These are phyloP conservation scores for Glycyrrhiza uralensis DNA, from an alignment of 306 rosid species.

Conservation along the genomic window DNA sequence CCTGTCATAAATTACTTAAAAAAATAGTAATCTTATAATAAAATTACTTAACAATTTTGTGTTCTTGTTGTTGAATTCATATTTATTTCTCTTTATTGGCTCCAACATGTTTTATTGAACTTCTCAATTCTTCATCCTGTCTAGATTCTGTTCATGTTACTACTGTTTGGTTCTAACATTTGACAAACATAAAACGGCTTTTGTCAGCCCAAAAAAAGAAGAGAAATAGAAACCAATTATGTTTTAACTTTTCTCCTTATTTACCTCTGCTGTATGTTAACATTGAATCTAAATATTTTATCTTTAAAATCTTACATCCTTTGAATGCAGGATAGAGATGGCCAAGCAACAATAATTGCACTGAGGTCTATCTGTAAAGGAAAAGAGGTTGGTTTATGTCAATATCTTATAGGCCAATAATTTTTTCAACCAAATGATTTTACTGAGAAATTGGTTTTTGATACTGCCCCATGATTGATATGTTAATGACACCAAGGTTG, in stretches of 20 bases:
- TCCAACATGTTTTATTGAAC: background rate
- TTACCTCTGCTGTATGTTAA: background rate
- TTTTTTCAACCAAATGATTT: background rate
- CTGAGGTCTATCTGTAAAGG: slow-evolving; percentile 59
- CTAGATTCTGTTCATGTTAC: background rate
- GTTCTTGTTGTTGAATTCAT: background rate
- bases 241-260: background rate
- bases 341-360: slow-evolving; percentile 85
- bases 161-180: background rate
- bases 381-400: slow-evolving; percentile 64
- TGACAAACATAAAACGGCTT: background rate
- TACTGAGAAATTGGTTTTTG: background rate
- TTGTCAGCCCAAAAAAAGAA: background rate
- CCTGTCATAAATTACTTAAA: background rate
- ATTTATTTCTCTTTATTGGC: background rate
- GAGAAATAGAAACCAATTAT: background rate
- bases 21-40: background rate
- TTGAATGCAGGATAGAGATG: slow-evolving; percentile 78
- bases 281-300: background rate
- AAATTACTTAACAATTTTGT: background rate
- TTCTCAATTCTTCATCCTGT: background rate
- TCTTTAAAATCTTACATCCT: slow-evolving; percentile 6
- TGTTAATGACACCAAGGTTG: background rate
- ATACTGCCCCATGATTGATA: background rate
- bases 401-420: background rate